These are phyloP conservation scores for Dactylonectria macrodidyma DNA, from an alignment of 2,329 filamentous ascomycete genomes.

Conservation along the genomic window DNA sequence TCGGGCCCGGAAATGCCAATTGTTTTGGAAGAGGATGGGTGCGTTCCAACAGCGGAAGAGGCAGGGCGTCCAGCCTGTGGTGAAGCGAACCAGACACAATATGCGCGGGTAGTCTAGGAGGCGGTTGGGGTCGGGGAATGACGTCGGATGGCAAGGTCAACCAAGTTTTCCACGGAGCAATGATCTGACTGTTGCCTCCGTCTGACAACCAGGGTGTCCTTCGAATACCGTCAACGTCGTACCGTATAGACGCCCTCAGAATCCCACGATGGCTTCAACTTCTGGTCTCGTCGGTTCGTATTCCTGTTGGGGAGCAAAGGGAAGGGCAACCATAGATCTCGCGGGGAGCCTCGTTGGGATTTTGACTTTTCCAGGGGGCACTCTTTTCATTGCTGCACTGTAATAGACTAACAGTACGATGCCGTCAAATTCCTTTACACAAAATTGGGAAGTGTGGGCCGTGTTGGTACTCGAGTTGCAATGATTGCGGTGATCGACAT, in stretches of 20 bases:
- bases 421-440: not conserved
- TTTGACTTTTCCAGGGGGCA: not conserved
- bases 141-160: conserved; percentile 32
- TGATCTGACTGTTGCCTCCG: conserved; percentile 21
- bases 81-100: conserved; percentile 26
- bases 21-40: conserved; percentile 2
- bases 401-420: not conserved
- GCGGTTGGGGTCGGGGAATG: conserved; percentile 32
- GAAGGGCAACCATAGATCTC: conserved; percentile 23
- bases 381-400: not conserved
- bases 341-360: not conserved
- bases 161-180: conserved; percentile 27
- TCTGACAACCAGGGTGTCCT: conserved; percentile 31
- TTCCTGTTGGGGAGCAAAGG: conserved; percentile 18
- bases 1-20: conserved; percentile 21
- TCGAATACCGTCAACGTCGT: conserved; percentile 16
- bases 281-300: not conserved
- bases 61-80: conserved; percentile 28
- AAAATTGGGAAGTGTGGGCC: conserved; percentile 43
- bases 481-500: conserved; percentile 38
- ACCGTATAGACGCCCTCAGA: conserved; percentile 14
- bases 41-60: conserved; percentile 13
- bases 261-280: conserved; percentile 46
- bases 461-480: conserved; percentile 23
- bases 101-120: conserved; percentile 9